phyloP scores from a whole-genome alignment of 2,329 filamentous ascomycete species.

The Cladosporium sp. region DNA sequence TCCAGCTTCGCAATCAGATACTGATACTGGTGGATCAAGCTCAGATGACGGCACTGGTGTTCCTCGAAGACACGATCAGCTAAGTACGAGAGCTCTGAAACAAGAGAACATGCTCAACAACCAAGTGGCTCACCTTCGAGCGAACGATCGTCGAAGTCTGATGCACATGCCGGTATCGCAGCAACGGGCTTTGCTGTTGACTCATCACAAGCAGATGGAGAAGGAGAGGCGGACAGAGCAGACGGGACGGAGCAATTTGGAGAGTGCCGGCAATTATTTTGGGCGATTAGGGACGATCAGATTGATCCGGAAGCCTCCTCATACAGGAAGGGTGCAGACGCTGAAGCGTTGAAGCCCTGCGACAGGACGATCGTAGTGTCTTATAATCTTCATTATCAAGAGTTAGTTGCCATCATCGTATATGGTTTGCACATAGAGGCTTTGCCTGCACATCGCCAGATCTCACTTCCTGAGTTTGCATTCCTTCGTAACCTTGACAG shows the following conservation, averaged over 20 bases:
- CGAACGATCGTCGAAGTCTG: conserved; percentile 7
- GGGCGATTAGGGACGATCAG: conserved; percentile 4
- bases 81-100: conserved; percentile 8
- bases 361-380: no score
- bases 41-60: neutral
- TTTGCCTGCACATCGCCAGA: neutral
- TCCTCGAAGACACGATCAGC: neutral
- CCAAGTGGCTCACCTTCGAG: conserved; percentile 4
- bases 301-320: conserved; percentile 9
- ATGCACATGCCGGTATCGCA: conserved; percentile 8
- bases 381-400: no score
- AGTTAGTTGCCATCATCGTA: no score
- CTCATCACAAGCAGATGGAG: conserved; percentile 9
- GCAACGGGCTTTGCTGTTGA: conserved; percentile 7
- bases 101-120: neutral
- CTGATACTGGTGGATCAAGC: neutral
- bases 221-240: conserved; percentile 7
- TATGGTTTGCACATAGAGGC: no score
- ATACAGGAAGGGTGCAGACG: conserved; percentile 9
- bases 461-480: conserved; percentile 3
- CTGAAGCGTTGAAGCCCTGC: neutral
- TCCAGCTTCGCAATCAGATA: neutral
- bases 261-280: conserved; percentile 8
- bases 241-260: conserved; percentile 5
- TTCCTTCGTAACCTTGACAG: conserved; percentile 1